These are phyloP conservation scores for Melastoma malabathricum DNA, from an alignment of 345 rosid genomes.

Conservation along the genomic window DNA sequence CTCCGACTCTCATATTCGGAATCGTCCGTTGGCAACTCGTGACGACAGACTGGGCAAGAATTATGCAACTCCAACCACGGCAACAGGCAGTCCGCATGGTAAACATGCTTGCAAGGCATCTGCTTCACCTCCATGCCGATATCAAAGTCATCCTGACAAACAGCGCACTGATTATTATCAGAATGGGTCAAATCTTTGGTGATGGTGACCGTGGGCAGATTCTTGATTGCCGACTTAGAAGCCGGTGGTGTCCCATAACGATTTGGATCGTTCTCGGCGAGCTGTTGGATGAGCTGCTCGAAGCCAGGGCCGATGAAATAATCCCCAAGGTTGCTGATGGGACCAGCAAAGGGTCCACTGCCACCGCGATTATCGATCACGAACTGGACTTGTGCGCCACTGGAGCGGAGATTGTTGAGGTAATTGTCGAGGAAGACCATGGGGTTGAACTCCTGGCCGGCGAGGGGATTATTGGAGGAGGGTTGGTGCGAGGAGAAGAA, in stretches of 20 bases:
- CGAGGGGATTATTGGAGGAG: constrained; percentile 1
- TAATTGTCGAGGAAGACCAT: constrained; percentile 23
- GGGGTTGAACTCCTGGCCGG: constrained; percentile 15
- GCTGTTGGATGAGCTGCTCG: constrained; percentile 37
- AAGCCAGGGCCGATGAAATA: constrained; percentile 35
- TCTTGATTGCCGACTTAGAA: constrained; percentile 22
- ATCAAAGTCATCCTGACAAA: constrained; percentile 34
- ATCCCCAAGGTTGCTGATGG: constrained; percentile 16
- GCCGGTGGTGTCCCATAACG: constrained; percentile 37
- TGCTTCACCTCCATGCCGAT: constrained; percentile 25
- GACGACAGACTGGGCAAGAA: constrained; percentile 38
- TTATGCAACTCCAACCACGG: constrained; percentile 41
- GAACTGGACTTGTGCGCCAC: constrained; percentile 32
- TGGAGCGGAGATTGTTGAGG: constrained; percentile 19
- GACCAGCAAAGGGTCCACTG: constrained; percentile 17
- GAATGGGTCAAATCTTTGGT: constrained; percentile 17
- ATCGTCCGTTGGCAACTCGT: constrained; percentile 44
- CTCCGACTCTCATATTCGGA: constrained; percentile 21
- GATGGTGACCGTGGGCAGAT: constrained; percentile 20
- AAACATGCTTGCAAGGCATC: constrained; percentile 41
- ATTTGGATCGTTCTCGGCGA: constrained; percentile 39
- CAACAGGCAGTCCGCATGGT: constrained; percentile 24
- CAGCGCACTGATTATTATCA: constrained; percentile 42
- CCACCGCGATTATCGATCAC: constrained; percentile 23
- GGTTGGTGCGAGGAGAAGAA: constrained; percentile 1